Evolutionary conservation across 2,329 filamentous ascomycete genomes (phyloP).

Genomic region (Hypoxylon sp.): DNA sequence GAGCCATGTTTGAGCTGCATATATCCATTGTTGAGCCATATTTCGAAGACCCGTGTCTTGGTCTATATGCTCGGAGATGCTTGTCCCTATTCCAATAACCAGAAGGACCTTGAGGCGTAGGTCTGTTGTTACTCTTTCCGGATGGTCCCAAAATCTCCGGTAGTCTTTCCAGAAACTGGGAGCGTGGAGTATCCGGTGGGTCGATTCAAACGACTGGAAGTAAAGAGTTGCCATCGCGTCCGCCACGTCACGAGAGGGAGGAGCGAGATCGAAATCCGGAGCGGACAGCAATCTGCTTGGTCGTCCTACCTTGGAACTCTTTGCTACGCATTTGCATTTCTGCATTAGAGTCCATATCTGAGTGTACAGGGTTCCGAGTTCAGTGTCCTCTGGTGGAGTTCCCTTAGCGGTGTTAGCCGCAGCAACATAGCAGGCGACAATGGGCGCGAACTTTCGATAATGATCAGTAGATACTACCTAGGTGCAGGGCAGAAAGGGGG

Average conservation of each 20-base stretch:
- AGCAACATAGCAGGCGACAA: slow-evolving; percentile 52
- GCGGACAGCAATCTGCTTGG: slow-evolving; percentile 53
- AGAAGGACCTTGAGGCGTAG: slow-evolving; percentile 58
- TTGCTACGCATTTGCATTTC: slow-evolving; percentile 56
- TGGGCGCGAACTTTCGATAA: slow-evolving; percentile 48
- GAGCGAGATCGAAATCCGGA: slow-evolving; percentile 46
- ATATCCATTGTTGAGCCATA: slow-evolving; percentile 58
- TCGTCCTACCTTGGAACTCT: slow-evolving; percentile 53
- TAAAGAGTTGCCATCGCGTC: slow-evolving; percentile 63
- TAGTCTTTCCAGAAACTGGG: slow-evolving; percentile 68
- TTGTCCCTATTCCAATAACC: slow-evolving; percentile 59
- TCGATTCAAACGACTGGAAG: slow-evolving; percentile 65
- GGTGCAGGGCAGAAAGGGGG: background rate
- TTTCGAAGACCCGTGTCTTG: slow-evolving; percentile 48
- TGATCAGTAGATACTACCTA: slow-evolving; percentile 24
- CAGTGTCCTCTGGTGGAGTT: slow-evolving; percentile 40
- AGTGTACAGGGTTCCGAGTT: slow-evolving; percentile 46
- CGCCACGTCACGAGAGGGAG: slow-evolving; percentile 53
- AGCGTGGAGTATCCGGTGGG: slow-evolving; percentile 66
- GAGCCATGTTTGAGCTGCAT: slow-evolving; percentile 60
- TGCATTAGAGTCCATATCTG: slow-evolving; percentile 52
- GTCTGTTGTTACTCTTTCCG: slow-evolving; percentile 45
- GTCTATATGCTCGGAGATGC: slow-evolving; percentile 50
- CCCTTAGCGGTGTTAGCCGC: slow-evolving; percentile 44
- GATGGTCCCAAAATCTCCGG: slow-evolving; percentile 60